These are phyloP conservation scores for Thinopyrum obtusiflorum DNA, from an alignment of 202 grass and related monocot species.

Conservation along the genomic window DNA sequence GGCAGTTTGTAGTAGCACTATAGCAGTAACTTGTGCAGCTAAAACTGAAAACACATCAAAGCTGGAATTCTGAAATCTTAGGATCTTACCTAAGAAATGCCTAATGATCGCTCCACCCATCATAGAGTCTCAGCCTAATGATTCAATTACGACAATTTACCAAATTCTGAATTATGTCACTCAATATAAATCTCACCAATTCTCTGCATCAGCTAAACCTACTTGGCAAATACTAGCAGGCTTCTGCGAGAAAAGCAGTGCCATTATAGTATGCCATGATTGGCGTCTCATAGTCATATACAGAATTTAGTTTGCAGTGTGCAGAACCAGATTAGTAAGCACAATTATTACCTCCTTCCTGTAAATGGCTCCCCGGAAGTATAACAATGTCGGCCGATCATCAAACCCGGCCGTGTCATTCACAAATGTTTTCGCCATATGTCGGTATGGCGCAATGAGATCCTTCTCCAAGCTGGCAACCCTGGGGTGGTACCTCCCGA, in stretches of 20 bases:
- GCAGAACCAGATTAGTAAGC: neutral
- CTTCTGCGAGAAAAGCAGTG: neutral
- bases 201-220: neutral
- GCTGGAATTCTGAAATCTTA: neutral
- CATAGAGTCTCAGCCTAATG: neutral
- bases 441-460: constrained; percentile 78
- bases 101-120: neutral
- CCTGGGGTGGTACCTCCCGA: constrained; percentile 77
- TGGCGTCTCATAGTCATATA: neutral
- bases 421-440: constrained; percentile 62
- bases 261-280: neutral
- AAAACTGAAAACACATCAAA: neutral
- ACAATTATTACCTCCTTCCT: constrained; percentile 80
- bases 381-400: constrained; percentile 62
- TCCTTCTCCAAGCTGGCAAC: constrained; percentile 90
- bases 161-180: neutral
- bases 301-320: neutral
- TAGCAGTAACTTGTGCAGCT: neutral
- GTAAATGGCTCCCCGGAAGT: constrained; percentile 91
- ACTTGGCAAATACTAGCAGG: neutral
- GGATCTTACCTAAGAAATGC: neutral
- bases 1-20: neutral
- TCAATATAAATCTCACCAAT: neutral
- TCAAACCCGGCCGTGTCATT: constrained; percentile 72
- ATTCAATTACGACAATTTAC: neutral